These are phyloP conservation scores for Botrytis paeoniae DNA, from an alignment of 2,329 filamentous ascomycete species.

Conservation along the genomic window DNA sequence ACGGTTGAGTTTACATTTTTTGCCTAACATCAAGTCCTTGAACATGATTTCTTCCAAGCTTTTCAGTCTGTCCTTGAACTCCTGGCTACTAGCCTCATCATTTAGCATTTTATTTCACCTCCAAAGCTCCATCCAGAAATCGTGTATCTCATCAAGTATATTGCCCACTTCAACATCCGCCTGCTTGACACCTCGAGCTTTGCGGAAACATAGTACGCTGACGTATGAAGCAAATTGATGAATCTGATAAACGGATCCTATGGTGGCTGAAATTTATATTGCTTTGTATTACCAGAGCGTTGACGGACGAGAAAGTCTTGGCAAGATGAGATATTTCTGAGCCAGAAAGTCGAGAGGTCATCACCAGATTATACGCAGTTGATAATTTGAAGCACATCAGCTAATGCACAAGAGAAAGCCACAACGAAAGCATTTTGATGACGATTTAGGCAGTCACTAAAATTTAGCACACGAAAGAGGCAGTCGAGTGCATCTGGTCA, in stretches of 20 bases:
- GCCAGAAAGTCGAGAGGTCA: neutral
- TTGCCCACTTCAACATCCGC: rapidly evolving
- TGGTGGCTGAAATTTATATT: neutral
- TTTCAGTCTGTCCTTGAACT: too few species aligned
- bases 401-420: neutral
- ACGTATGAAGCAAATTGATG: neutral
- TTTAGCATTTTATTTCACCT: rapidly evolving
- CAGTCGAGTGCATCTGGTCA: neutral
- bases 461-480: too few species aligned
- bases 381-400: neutral
- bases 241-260: neutral
- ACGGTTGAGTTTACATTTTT: neutral
- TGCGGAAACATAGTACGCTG: neutral
- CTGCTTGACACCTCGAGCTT: neutral
- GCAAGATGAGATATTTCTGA: too few species aligned
- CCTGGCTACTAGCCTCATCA: neutral
- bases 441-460: neutral
- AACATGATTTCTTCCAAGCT: neutral
- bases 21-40: neutral
- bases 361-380: neutral
- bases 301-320: too few species aligned
- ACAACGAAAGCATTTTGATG: neutral
- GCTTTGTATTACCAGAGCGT: neutral
- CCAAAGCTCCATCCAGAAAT: too few species aligned
- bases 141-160: neutral